Conservation (phyloP, 805 yeast genomes). For the Zygosaccharomyces lentus region DNA sequence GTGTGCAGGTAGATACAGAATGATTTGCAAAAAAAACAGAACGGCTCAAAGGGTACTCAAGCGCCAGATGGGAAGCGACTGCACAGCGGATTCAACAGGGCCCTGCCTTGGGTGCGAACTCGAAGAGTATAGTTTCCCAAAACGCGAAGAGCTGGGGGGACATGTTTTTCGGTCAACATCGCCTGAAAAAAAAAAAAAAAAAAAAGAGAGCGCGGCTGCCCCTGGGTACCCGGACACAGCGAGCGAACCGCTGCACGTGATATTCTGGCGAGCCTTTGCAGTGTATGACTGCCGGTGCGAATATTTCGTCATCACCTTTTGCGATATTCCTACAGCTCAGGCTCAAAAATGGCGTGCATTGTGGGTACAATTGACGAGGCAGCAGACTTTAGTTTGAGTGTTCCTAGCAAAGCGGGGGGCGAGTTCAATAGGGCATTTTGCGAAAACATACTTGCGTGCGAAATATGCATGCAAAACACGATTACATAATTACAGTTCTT, state of each 20-base stretch:
- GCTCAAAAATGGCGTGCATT: too few species aligned
- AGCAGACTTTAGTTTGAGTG: conserved; percentile 14
- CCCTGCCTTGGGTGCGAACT: not conserved
- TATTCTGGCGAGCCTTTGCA: too few species aligned
- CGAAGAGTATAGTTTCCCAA: conserved; percentile 2
- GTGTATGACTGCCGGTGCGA: too few species aligned
- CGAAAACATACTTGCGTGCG: not conserved
- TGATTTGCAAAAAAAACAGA: not conserved
- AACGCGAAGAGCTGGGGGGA: conserved; percentile 4
- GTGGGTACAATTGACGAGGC: conserved; percentile 14
- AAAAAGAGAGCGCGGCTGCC: not conserved
- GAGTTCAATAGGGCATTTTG: not conserved
- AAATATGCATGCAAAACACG: not conserved
- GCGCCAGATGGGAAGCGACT: not conserved
- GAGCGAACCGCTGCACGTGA: too few species aligned
- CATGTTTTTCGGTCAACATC: not conserved
- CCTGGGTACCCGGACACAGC: too few species aligned
- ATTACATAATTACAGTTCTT: conserved; percentile 35
- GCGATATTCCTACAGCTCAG: too few species aligned
- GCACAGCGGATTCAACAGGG: not conserved
- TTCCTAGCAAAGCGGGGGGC: conserved; percentile 8
- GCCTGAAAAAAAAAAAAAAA: not conserved
- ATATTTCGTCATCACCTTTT: too few species aligned
- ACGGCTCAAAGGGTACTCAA: not conserved
- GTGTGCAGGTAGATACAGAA: conserved; percentile 1